phyloP scores from a whole-genome alignment of 75 land plant species.

The Pinus taeda region DNA sequence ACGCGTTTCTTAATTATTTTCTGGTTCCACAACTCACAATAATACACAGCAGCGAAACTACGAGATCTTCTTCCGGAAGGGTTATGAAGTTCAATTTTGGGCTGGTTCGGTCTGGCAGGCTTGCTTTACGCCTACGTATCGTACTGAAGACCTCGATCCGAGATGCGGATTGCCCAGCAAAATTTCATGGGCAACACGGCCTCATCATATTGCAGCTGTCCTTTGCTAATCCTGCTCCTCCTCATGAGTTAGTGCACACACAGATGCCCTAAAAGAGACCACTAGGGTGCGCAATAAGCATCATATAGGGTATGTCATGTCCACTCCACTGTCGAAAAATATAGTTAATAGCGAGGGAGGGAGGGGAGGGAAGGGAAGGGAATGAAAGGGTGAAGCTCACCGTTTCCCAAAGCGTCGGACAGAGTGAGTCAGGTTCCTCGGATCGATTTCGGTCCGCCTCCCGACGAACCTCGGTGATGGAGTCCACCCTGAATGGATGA shows the following conservation, averaged over 20 bases:
- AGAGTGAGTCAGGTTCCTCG: background rate
- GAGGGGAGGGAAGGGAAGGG: too few species aligned
- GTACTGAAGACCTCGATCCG: background rate
- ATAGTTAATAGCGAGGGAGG: background rate
- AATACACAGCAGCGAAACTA: background rate
- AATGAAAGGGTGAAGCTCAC: background rate
- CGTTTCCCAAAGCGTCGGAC: background rate
- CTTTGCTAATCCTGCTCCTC: background rate
- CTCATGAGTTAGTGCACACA: background rate
- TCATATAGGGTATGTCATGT: too few species aligned
- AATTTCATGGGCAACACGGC: background rate
- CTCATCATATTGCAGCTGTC: background rate
- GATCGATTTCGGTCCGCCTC: slow-evolving; percentile 3
- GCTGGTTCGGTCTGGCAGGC: background rate
- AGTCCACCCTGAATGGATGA: background rate
- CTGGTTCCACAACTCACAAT: background rate
- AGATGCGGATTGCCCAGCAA: background rate
- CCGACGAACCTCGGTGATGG: slow-evolving; percentile 1
- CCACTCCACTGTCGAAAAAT: background rate
- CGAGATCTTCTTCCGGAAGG: background rate
- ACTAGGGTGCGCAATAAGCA: background rate
- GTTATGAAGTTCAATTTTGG: background rate
- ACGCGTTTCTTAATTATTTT: background rate
- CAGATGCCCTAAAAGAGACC: background rate
- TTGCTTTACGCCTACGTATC: background rate